A percentile compares a stretch with the other conserved stretches of the same genome.
phyloP scores from a whole-genome alignment of 2,329 filamentous ascomycete genomes.

The Septoria linicola region DNA sequence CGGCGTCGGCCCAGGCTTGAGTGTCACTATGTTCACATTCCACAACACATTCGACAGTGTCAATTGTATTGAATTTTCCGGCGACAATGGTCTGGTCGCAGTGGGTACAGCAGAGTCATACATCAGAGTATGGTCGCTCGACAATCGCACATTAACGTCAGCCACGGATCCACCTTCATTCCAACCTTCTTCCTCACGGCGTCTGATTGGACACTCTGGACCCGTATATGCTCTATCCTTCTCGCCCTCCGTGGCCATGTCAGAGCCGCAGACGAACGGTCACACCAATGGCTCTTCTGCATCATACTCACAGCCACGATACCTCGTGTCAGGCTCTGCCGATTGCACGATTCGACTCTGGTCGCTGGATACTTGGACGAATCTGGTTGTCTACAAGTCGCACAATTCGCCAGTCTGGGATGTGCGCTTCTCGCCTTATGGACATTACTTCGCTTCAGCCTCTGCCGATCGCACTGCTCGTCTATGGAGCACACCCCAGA shows the following conservation, averaged over 20 bases:
- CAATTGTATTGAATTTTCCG: slow-evolving; percentile 93
- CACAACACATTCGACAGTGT: slow-evolving; percentile 92
- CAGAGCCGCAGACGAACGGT: slow-evolving; percentile 34
- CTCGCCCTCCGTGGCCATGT: slow-evolving; percentile 63
- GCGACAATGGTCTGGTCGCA: slow-evolving; percentile 82
- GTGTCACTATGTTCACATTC: slow-evolving; percentile 96
- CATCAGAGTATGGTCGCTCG: slow-evolving; percentile 88
- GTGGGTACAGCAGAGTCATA: slow-evolving; percentile 92
- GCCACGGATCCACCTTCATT: slow-evolving; percentile 62
- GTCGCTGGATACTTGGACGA: slow-evolving; percentile 90
- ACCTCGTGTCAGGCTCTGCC: slow-evolving; percentile 81
- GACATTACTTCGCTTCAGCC: slow-evolving; percentile 88
- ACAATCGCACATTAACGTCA: slow-evolving; percentile 76
- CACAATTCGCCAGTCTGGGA: slow-evolving; percentile 89
- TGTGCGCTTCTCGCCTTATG: slow-evolving; percentile 84
- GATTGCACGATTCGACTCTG: slow-evolving; percentile 89
- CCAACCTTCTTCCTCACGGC: slow-evolving; percentile 64
- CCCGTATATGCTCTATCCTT: slow-evolving; percentile 89
- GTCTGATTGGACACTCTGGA: slow-evolving; percentile 81
- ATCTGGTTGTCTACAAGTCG: slow-evolving; percentile 88
- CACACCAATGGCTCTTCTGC: slow-evolving; percentile 39
- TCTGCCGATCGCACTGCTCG: slow-evolving; percentile 88
- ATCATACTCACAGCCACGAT: slow-evolving; percentile 61
- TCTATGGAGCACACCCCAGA: slow-evolving; percentile 89
- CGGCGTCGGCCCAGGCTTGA: slow-evolving; percentile 77